These are phyloP conservation scores for Buddleja alternifolia DNA, from an alignment of 257 asterid genomes.

Conservation along the genomic window DNA sequence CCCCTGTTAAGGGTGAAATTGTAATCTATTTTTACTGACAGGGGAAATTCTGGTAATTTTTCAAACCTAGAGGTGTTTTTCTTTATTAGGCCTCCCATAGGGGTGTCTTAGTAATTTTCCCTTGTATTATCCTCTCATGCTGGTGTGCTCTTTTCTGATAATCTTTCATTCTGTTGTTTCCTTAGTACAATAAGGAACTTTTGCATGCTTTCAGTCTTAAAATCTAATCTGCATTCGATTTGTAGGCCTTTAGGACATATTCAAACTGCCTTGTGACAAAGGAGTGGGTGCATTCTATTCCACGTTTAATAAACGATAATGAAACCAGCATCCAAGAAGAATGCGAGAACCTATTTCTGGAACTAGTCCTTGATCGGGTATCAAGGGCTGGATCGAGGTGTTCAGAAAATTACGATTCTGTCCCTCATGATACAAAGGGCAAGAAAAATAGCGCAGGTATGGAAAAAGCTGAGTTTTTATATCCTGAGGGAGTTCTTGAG, in stretches of 20 bases:
- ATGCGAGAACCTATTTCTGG: constrained; percentile 82
- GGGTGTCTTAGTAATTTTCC: no score
- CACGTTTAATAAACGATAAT: constrained; percentile 75
- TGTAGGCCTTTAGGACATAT: constrained; percentile 77
- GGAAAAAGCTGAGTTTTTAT: constrained; percentile 39
- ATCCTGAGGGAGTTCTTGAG: constrained; percentile 50
- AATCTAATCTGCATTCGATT: constrained; percentile 19
- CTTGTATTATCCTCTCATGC: not conserved
- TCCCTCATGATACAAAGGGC: constrained; percentile 35
- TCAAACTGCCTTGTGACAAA: constrained; percentile 53
- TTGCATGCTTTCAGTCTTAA: constrained; percentile 20
- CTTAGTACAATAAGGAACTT: not conserved
- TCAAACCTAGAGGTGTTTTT: no score
- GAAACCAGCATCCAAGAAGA: constrained; percentile 98
- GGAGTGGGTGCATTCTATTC: constrained; percentile 92
- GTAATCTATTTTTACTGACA: no score
- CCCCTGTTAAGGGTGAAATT: no score
- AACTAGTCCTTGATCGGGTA: constrained; percentile 75
- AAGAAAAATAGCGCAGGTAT: constrained; percentile 21
- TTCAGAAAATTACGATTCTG: constrained; percentile 33
- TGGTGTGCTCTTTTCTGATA: constrained; percentile 9
- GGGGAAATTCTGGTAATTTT: no score
- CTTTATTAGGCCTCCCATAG: no score
- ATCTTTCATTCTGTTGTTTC: constrained; percentile 11
- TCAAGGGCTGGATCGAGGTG: constrained; percentile 50